Percentiles rank a stretch among this genome's conserved stretches.
Evolutionary conservation across 495 filamentous ascomycete species (phyloP).

Genomic region (Aspergillus incahuasiensis): DNA sequence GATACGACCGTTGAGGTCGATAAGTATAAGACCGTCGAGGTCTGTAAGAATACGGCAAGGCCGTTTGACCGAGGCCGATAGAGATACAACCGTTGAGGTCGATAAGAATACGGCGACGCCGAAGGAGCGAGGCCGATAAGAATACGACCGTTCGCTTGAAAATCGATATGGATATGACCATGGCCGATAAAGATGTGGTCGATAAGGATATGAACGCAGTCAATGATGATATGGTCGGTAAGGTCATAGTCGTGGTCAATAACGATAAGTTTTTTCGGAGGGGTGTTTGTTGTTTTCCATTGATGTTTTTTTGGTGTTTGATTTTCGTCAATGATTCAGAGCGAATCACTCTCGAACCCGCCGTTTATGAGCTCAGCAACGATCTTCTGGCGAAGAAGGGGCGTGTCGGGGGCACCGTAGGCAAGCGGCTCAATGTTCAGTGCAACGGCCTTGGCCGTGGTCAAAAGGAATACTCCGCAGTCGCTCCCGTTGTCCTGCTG

Average conservation of each 20-base stretch:
- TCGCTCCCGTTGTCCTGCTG: constrained; percentile 68
- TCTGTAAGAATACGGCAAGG: no score
- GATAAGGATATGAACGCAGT: not conserved
- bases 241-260: not conserved
- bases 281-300: no score
- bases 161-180: not conserved
- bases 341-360: constrained; percentile 49
- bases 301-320: no score
- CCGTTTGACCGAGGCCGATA: no score
- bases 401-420: constrained; percentile 54
- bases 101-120: no score
- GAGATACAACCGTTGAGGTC: no score
- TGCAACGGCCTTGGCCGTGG: constrained; percentile 66
- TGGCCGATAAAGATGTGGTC: not conserved
- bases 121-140: no score
- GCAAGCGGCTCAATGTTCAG: constrained; percentile 58
- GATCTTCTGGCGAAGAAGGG: constrained; percentile 55
- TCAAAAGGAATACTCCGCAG: constrained; percentile 76
- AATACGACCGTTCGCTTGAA: no score
- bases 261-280: not conserved
- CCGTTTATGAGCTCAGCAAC: constrained; percentile 66
- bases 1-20: no score
- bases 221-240: not conserved
- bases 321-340: not conserved
- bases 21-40: no score